phyloP scores from a whole-genome alignment of 2,329 filamentous ascomycete species.

The Niveomyces coronatus region DNA sequence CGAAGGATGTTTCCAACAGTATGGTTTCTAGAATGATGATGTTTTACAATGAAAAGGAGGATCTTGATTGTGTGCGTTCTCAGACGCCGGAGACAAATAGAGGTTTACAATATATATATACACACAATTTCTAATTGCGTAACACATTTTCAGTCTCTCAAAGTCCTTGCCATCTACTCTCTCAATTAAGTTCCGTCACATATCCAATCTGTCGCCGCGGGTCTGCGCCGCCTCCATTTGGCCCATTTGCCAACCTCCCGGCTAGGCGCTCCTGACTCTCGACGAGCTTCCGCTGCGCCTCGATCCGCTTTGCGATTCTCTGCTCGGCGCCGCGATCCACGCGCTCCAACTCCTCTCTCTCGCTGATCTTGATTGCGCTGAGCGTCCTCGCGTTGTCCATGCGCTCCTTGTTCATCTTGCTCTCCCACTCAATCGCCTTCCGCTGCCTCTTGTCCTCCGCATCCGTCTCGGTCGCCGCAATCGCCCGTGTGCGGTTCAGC shows the following conservation, averaged over 20 bases:
- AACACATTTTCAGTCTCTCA: too few species aligned
- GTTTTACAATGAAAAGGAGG: too few species aligned
- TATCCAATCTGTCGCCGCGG: slow-evolving; percentile 44
- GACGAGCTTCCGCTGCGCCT: slow-evolving; percentile 43
- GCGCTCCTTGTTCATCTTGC: slow-evolving; percentile 32
- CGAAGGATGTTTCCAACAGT: too few species aligned
- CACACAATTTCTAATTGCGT: too few species aligned
- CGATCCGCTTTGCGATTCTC: slow-evolving; percentile 33
- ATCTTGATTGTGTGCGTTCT: too few species aligned
- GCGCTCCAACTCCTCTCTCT: slow-evolving; percentile 40
- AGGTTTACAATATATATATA: too few species aligned
- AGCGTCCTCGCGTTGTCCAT: slow-evolving; percentile 39
- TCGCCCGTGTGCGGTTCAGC: slow-evolving; percentile 30
- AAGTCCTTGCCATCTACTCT: too few species aligned
- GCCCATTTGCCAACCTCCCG: slow-evolving; percentile 33
- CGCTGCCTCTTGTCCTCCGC: slow-evolving; percentile 33
- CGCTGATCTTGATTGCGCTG: slow-evolving; percentile 36
- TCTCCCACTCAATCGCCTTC: slow-evolving; percentile 39
- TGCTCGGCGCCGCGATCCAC: slow-evolving; percentile 37
- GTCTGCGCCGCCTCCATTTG: slow-evolving; percentile 14
- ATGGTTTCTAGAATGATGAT: too few species aligned
- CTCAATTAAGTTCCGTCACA: slow-evolving; percentile 40
- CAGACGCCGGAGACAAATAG: too few species aligned
- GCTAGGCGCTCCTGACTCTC: slow-evolving; percentile 34
- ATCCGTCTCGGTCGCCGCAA: slow-evolving; percentile 37